A percentile compares a stretch with the other conserved stretches of the same genome.
Evolutionary conservation across 208 protist species (phyloP).

Genomic region (Crithidia fasciculata): DNA sequence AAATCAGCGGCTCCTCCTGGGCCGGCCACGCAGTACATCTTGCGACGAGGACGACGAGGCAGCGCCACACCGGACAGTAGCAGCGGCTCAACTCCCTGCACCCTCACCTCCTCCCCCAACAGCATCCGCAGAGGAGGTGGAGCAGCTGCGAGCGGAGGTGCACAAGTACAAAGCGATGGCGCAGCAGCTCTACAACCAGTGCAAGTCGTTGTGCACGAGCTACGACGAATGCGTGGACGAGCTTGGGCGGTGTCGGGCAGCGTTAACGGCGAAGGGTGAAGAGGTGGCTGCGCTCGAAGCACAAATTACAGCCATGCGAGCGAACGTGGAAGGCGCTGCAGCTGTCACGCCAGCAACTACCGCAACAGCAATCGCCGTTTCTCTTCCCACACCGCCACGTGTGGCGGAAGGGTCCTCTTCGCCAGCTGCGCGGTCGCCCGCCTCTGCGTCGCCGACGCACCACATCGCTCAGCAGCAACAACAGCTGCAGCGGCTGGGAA

Average conservation of each 20-base stretch:
- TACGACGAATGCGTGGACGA: constrained; percentile 71
- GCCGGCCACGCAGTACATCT: not conserved
- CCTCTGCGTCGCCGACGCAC: not conserved
- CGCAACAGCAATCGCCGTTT: not conserved
- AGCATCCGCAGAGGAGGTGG: constrained; percentile 15
- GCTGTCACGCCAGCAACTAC: not conserved
- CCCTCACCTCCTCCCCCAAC: not conserved
- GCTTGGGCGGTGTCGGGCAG: constrained; percentile 30
- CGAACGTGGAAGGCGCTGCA: too few species aligned
- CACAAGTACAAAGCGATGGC: constrained; percentile 52
- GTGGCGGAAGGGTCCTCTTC: constrained; percentile 1
- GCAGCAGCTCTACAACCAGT: constrained; percentile 60
- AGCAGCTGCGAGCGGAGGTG: constrained; percentile 24
- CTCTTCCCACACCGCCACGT: not conserved
- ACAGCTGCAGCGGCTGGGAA: not conserved
- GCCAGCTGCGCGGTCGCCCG: constrained; percentile 2
- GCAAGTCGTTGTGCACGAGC: constrained; percentile 53
- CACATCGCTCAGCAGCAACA: constrained; percentile 6
- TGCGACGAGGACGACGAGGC: not conserved
- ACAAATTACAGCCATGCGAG: constrained; percentile 3
- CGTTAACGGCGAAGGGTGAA: constrained; percentile 27
- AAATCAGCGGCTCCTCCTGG: constrained; percentile 1
- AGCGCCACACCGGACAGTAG: not conserved
- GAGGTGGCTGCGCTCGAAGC: constrained; percentile 34
- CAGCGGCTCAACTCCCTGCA: not conserved